Base-by-base conservation (phyloP, 495 filamentous ascomycete species). In the Hypoxylon fuscum region DNA sequence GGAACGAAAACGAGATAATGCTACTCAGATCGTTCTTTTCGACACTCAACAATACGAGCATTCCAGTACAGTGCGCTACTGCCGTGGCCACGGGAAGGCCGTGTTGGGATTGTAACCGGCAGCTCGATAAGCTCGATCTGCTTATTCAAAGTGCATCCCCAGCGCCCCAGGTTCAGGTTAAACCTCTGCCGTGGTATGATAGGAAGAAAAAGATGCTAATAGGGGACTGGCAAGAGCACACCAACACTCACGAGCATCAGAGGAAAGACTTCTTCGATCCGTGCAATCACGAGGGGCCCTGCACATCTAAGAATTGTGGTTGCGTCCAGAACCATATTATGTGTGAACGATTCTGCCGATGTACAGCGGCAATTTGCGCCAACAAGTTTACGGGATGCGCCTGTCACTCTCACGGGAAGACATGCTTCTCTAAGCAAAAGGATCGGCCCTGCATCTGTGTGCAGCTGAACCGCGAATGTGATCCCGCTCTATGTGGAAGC, bases 281-380 rank as follows among this genome's bases (percentile, higher is more conserved):
- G 12, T 82, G 79, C 54, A 69, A 72, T 22, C 79, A 81, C 47
- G 76, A 79, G 23, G 78, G 79, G 1, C 77, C 79, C 1, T 82
- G 79, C 60, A 76, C 68, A 6, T 63, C 67, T 1, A 80, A 81
- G 25, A 62, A 71, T 9, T 89, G 87, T 61, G 72, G 76, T 3
- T 90, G 87, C 63, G 79, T 78, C 27, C 64, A 74, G 17, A 73
- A 74, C 10, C 76, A 77, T 18, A 71, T 90, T 35, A 78, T 85
- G 15, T 92, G 89, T 63, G 89, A 92, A 64, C 85, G 85, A 48
- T 83, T 81, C 47, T 91, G 89, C 60, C 74, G 72, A 3, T 92
- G 89, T 67, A 80, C 78, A 4, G 70, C 80, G 2, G 74, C 80
- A 2, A 74, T 78, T 23, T 92, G 89, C 59, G 76, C 76, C 12